phyloP scores from a whole-genome alignment of 768 basidiomycete genomes.

The Lentinula boryana region DNA sequence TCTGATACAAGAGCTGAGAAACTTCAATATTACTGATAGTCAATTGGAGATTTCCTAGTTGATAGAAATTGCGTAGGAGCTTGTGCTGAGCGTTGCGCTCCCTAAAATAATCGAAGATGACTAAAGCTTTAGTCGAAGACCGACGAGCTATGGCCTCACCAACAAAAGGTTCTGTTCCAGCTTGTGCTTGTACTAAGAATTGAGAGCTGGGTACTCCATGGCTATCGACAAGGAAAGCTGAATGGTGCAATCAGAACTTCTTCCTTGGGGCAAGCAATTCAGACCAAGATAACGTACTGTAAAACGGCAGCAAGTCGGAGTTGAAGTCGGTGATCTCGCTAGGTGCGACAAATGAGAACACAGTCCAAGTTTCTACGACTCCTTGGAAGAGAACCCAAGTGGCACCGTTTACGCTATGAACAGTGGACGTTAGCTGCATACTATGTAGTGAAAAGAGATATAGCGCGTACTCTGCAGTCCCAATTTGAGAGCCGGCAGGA shows the following conservation, averaged over 20 bases:
- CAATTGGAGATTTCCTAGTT: constrained; percentile 14
- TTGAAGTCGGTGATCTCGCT: constrained; percentile 27
- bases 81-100: constrained; percentile 24
- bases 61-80: constrained; percentile 24
- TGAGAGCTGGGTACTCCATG: constrained; percentile 26
- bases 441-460: background rate
- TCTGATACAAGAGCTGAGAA: too few species aligned
- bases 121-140: background rate
- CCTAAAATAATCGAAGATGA: constrained; percentile 11
- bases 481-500: constrained; percentile 27
- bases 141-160: constrained; percentile 13
- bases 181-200: constrained; percentile 28
- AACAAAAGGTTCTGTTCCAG: constrained; percentile 28
- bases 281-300: constrained; percentile 15
- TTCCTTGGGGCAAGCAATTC: background rate
- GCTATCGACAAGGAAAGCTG: constrained; percentile 22
- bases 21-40: background rate
- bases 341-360: constrained; percentile 29
- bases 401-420: constrained; percentile 18
- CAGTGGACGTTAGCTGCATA: background rate
- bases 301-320: constrained; percentile 27
- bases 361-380: constrained; percentile 25
- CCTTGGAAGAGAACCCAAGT: constrained; percentile 28
- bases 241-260: background rate
- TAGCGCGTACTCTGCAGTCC: constrained; percentile 19